Percentiles rank a stretch among this genome's conserved stretches.
These are phyloP conservation scores for Aspergillus amoenus DNA, from an alignment of 2,329 filamentous ascomycete genomes.

Conservation along the genomic window DNA sequence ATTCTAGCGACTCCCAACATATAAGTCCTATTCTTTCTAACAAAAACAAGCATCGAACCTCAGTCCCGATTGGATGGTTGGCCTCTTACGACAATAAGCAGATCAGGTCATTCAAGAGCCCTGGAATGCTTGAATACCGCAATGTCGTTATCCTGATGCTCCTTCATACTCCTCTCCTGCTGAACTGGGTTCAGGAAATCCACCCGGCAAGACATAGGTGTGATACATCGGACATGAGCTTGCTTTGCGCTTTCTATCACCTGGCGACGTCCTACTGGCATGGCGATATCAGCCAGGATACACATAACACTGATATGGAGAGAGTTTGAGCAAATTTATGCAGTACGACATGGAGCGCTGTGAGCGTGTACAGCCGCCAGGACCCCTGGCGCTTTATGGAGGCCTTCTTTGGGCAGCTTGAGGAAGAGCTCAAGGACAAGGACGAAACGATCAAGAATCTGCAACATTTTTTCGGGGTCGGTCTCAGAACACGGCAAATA, in stretches of 20 bases:
- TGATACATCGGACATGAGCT: neutral
- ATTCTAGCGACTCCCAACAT: neutral
- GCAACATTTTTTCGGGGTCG: conserved; percentile 3
- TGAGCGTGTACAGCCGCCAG: conserved; percentile 9
- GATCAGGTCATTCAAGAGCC: conserved; percentile 12
- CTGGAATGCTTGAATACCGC: conserved; percentile 26
- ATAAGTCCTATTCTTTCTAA: neutral
- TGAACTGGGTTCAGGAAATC: conserved; percentile 22
- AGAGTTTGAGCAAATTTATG: conserved; percentile 7
- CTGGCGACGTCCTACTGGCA: conserved; percentile 22
- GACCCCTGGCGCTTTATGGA: conserved; percentile 21
- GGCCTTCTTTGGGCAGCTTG: conserved; percentile 7
- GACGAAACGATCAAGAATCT: neutral
- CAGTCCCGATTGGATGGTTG: neutral
- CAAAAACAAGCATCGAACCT: neutral
- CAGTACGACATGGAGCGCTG: neutral
- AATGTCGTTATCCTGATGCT: conserved; percentile 25
- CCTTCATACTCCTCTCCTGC: conserved; percentile 25
- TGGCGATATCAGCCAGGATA: neutral
- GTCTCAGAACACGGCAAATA: neutral
- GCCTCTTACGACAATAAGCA: neutral
- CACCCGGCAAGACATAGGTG: neutral
- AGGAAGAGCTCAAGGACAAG: neutral
- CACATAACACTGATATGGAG: neutral
- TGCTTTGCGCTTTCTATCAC: conserved; percentile 17